These are phyloP conservation scores for Rutstroemia sp. DNA, from an alignment of 2,329 filamentous ascomycete species.

Conservation along the genomic window DNA sequence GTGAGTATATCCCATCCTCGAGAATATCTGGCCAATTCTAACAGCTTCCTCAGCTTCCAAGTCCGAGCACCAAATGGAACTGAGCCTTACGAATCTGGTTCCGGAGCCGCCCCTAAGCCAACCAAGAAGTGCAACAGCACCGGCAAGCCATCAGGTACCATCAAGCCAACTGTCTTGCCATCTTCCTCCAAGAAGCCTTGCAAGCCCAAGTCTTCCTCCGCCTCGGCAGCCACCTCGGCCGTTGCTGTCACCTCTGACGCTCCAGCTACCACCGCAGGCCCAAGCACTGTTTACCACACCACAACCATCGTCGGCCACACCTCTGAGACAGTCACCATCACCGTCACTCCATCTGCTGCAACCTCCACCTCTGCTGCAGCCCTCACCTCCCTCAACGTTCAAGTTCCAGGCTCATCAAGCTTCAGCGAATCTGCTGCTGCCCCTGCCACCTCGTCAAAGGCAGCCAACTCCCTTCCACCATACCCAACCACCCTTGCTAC, in stretches of 20 bases:
- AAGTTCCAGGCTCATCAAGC: too few relatives aligned
- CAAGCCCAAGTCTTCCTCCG: background rate
- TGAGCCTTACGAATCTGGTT: too few relatives aligned
- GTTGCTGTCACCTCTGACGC: background rate
- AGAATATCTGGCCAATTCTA: background rate
- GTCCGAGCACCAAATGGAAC: background rate
- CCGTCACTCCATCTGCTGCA: background rate
- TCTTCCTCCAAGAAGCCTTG: conserved; percentile 2
- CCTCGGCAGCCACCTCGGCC: background rate
- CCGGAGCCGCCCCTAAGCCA: too few relatives aligned
- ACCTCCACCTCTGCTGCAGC: background rate
- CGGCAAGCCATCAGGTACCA: too few relatives aligned
- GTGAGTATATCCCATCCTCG: background rate
- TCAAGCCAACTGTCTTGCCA: too few relatives aligned
- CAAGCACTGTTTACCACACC: background rate
- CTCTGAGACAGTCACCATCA: background rate
- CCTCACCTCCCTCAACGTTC: too few relatives aligned
- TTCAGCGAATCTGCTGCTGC: too few relatives aligned
- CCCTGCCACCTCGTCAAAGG: too few relatives aligned
- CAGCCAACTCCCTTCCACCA: too few relatives aligned
- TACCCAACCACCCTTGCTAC: too few relatives aligned
- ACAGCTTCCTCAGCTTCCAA: background rate
- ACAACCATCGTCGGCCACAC: background rate
- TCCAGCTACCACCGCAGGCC: background rate
- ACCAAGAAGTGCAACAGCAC: too few relatives aligned